Conservation (phyloP, 768 basidiomycete species). For the Boletus sp. region DNA sequence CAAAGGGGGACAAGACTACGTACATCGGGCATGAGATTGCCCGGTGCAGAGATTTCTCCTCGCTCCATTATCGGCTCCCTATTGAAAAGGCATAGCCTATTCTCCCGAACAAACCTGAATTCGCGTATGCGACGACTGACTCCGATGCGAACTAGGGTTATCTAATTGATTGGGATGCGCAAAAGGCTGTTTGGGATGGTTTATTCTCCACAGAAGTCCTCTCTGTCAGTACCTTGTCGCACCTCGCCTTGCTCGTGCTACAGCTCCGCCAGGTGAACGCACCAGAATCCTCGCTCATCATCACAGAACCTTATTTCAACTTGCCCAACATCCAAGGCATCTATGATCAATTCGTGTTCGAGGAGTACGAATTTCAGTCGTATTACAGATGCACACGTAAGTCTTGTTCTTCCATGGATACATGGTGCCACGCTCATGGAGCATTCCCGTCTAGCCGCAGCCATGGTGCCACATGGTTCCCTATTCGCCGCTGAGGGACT, state of each 20-base stretch:
- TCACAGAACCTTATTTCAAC: slow-evolving; percentile 96
- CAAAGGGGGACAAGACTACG: slow-evolving; percentile 76
- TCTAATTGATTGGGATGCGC: slow-evolving; percentile 91
- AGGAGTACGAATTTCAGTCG: slow-evolving; percentile 90
- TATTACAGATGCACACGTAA: slow-evolving; percentile 80
- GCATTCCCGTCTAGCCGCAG: slow-evolving; percentile 56
- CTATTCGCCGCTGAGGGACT: slow-evolving; percentile 54
- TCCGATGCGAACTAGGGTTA: slow-evolving; percentile 61
- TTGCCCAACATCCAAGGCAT: slow-evolving; percentile 87
- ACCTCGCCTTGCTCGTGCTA: slow-evolving; percentile 2
- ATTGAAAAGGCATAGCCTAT: slow-evolving; percentile 70
- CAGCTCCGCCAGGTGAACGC: slow-evolving; percentile 59
- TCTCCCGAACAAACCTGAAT: background rate
- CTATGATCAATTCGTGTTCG: slow-evolving; percentile 94
- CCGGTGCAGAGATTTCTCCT: slow-evolving; percentile 73
- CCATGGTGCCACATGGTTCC: slow-evolving; percentile 68
- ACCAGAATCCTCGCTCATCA: slow-evolving; percentile 65
- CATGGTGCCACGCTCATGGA: slow-evolving; percentile 19
- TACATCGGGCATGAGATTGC: slow-evolving; percentile 87
- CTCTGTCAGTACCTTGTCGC: slow-evolving; percentile 42
- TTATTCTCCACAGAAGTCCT: slow-evolving; percentile 72
- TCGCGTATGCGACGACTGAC: slow-evolving; percentile 3
- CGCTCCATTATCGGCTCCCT: slow-evolving; percentile 78
- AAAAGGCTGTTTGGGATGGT: slow-evolving; percentile 93
- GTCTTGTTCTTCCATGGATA: slow-evolving; percentile 31